phyloP scores from a whole-genome alignment of 331 rosid species.

The Quercus phellos region DNA sequence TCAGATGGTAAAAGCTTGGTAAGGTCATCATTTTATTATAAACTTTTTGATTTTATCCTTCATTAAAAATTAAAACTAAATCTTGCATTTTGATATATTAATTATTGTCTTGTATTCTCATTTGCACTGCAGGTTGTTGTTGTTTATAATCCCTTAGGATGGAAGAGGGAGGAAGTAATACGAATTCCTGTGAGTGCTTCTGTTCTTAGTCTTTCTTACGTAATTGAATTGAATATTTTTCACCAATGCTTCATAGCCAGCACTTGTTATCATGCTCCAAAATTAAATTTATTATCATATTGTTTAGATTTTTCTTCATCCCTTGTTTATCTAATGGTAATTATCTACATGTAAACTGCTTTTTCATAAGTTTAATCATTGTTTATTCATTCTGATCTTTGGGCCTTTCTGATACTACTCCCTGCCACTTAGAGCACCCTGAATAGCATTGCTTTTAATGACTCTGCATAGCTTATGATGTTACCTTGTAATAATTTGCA shows the following conservation, averaged over 20 bases:
- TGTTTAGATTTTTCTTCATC: slow-evolving; percentile 20
- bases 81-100: neutral
- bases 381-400: slow-evolving; percentile 1
- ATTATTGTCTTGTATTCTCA: neutral
- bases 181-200: slow-evolving; percentile 61
- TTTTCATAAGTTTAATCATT: slow-evolving; percentile 7
- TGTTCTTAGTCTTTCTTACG: neutral
- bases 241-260: slow-evolving; percentile 3
- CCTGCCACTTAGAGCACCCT: neutral
- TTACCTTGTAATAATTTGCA: neutral
- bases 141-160: slow-evolving; percentile 60
- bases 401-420: neutral
- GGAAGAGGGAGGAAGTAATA: slow-evolving; percentile 64
- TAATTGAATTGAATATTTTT: neutral
- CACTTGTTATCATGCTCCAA: slow-evolving; percentile 4
- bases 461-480: neutral
- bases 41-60: neutral
- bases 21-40: slow-evolving; percentile 20
- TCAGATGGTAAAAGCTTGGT: slow-evolving; percentile 79
- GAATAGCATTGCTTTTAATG: neutral
- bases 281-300: neutral
- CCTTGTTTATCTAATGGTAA: neutral
- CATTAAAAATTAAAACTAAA: neutral
- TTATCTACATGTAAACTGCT: neutral
- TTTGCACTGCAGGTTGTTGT: slow-evolving; percentile 48